Percentiles rank a stretch among this genome's conserved stretches.
These are phyloP conservation scores for Pseudogymnoascus sp. DNA, from an alignment of 2,329 filamentous ascomycete species.

Conservation along the genomic window DNA sequence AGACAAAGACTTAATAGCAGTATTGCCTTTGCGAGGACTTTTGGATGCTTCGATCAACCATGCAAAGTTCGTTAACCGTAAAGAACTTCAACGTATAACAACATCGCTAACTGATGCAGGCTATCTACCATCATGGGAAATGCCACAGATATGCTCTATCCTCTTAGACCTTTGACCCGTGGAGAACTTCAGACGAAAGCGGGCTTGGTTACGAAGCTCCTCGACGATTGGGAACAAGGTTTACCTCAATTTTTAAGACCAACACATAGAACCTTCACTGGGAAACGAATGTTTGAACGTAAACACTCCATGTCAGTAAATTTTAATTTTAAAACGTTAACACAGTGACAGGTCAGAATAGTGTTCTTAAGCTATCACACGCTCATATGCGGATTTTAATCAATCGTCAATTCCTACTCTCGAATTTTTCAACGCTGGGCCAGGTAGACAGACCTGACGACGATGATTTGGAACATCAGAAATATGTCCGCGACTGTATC, in stretches of 20 bases:
- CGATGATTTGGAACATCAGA: slow-evolving; percentile 22
- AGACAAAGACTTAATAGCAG: neutral
- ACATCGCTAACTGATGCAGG: slow-evolving; percentile 19
- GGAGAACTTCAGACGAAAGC: slow-evolving; percentile 35
- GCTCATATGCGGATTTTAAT: slow-evolving; percentile 51
- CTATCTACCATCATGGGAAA: slow-evolving; percentile 36
- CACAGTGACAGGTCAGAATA: slow-evolving; percentile 43
- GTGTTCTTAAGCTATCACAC: slow-evolving; percentile 48
- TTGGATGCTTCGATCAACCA: slow-evolving; percentile 29
- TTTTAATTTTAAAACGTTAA: slow-evolving; percentile 39
- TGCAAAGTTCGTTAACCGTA: slow-evolving; percentile 20
- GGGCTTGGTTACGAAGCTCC: slow-evolving; percentile 33
- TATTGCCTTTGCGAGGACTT: slow-evolving; percentile 29
- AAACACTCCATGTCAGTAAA: slow-evolving; percentile 40
- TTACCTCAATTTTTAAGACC: slow-evolving; percentile 33
- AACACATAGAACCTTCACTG: slow-evolving; percentile 8
- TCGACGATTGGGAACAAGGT: slow-evolving; percentile 36
- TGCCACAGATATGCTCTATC: slow-evolving; percentile 38
- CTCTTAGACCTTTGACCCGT: slow-evolving; percentile 30
- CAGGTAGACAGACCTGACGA: slow-evolving; percentile 21
- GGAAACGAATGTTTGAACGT: slow-evolving; percentile 17
- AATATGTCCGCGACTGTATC: slow-evolving; percentile 41
- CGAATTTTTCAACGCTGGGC: slow-evolving; percentile 34
- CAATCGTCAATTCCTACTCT: slow-evolving; percentile 48
- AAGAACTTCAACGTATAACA: neutral